phyloP scores from a whole-genome alignment of 371 early-diverging fungal genomes.

The Aphelidium insulamus region DNA sequence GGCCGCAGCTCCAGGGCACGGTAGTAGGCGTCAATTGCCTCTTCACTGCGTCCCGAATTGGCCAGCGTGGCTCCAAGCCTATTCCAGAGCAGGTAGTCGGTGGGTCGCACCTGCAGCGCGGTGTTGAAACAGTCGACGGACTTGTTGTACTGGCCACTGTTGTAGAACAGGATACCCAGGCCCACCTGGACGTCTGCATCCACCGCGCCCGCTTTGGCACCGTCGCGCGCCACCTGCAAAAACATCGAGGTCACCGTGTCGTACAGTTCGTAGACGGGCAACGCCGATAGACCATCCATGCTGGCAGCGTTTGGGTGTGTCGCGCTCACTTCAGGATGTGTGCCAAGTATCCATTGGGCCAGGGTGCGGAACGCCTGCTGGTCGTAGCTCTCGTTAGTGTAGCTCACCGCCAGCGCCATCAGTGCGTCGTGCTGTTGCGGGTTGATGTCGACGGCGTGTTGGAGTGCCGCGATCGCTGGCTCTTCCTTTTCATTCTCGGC shows the following conservation, averaged over 20 bases:
- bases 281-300: no score
- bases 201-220: slow-evolving; percentile 31
- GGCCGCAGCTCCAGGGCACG: slow-evolving; percentile 82
- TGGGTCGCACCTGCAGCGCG: slow-evolving; percentile 59
- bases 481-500: slow-evolving; percentile 88
- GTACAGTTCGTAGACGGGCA: no score
- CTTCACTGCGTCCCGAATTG: slow-evolving; percentile 42
- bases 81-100: slow-evolving; percentile 89
- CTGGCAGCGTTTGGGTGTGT: no score
- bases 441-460: slow-evolving; percentile 48
- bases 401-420: slow-evolving; percentile 71
- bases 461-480: slow-evolving; percentile 70
- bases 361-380: slow-evolving; percentile 68
- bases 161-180: slow-evolving; percentile 78
- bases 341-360: slow-evolving; percentile 82
- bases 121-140: slow-evolving; percentile 91
- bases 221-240: slow-evolving; percentile 48
- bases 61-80: slow-evolving; percentile 88
- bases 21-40: slow-evolving; percentile 80
- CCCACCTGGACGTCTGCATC: slow-evolving; percentile 84
- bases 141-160: slow-evolving; percentile 68
- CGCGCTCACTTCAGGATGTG: no score
- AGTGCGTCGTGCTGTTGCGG: slow-evolving; percentile 46
- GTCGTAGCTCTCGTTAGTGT: slow-evolving; percentile 72
- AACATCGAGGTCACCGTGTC: no score